phyloP scores from a whole-genome alignment of 1,284 basidiomycete species.

The Apiotrichum siamense region DNA sequence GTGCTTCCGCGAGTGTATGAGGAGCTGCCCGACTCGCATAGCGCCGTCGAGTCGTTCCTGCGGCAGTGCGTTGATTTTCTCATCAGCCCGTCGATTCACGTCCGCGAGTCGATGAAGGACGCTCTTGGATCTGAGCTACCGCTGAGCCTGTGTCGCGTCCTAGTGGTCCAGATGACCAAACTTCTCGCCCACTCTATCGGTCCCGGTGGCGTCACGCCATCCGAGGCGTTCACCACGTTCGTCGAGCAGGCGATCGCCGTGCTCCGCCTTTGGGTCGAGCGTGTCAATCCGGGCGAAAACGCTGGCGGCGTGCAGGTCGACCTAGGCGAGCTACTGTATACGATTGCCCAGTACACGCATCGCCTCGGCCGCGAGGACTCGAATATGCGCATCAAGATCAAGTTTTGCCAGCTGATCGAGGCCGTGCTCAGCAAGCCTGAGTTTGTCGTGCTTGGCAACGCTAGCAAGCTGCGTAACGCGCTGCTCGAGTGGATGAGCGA shows the following conservation, averaged over 20 bases:
- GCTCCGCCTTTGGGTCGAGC: conserved; percentile 69
- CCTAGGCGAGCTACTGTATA: conserved; percentile 59
- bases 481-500: conserved; percentile 68
- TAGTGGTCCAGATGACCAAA: conserved; percentile 69
- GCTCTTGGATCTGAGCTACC: conserved; percentile 73
- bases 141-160: conserved; percentile 58
- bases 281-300: conserved; percentile 56
- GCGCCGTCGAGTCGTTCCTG: conserved; percentile 59
- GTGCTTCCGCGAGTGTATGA: conserved; percentile 65
- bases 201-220: conserved; percentile 49
- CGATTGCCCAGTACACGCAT: conserved; percentile 62
- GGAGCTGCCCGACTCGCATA: conserved; percentile 55
- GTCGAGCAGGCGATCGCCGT: conserved; percentile 68
- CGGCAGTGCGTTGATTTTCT: conserved; percentile 65
- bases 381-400: conserved; percentile 62
- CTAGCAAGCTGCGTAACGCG: conserved; percentile 60
- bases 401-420: conserved; percentile 69
- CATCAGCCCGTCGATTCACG: conserved; percentile 57
- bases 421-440: conserved; percentile 60
- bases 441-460: conserved; percentile 60
- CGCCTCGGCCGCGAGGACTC: conserved; percentile 55
- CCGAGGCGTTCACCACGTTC: conserved; percentile 59
- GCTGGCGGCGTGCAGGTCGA: conserved; percentile 62
- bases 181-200: conserved; percentile 31
- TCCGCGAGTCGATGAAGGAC: conserved; percentile 69